Base-by-base conservation (phyloP, 2,329 filamentous ascomycete genomes). In the Nemania sp. region DNA sequence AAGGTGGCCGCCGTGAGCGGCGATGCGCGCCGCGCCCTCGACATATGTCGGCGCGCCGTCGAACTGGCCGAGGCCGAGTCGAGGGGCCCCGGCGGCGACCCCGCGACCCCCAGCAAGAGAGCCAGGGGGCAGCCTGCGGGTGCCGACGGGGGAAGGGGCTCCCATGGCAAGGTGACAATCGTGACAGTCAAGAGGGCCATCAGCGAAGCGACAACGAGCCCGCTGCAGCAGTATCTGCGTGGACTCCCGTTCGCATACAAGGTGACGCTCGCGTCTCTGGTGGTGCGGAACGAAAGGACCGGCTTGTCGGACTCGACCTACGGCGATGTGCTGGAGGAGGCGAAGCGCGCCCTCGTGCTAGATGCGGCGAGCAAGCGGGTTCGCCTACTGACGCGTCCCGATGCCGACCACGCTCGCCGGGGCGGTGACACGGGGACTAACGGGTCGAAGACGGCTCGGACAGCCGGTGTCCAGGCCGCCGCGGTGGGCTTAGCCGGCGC, bases 1-100 rank as follows among this genome's bases (percentile, higher is more conserved):
- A 99, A 99, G 77, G 95, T 99, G 34, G 95, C 95, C 5, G 94
- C 95, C 40, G 96, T 99, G 46, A 96, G 91, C 65, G 96, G 95
- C 60, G 95, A 99, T 71, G 95, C 95, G 17, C 84, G 95, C 58
- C 87, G 95, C 65, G 95, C 93, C 1, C 82, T 99, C 18, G 95
- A 99, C 71, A 98, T 99, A 61, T 99, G 96, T 74, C 87, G 95
- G 32, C 87, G 95, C 65, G 95, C 95, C 1, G 95, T 99, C 13
- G 95, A 99, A 76, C 87, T 99, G 25, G 95, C 94, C 32, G 95
- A 99, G 75, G 83, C 89, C 51, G 89, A 94, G 55, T 71, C 70
- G 45, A 77, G 76, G 55, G 68, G 77, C 17, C 68, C 65, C 7
- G 76, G 75, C 62, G 74, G 68, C 59, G 77, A 83, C 72, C 74